Base-by-base conservation (phyloP, 2,329 filamentous ascomycete genomes). In the Alternaria sp. region DNA sequence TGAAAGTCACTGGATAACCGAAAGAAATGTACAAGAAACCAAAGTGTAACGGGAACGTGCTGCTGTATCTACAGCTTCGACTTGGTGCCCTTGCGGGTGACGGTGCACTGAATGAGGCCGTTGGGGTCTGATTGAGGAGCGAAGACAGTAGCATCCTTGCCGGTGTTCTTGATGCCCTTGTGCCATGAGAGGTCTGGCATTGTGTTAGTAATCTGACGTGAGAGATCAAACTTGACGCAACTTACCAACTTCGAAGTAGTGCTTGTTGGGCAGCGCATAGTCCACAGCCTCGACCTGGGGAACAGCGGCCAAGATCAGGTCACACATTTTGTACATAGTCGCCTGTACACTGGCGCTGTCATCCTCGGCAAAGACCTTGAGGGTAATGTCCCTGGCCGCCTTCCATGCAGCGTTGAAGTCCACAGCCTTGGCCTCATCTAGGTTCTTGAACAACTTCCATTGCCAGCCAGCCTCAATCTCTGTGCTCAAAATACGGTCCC, bases 311-410 rank as follows among this genome's bases (percentile, higher is more conserved):
- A 99, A 84, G 68, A 99, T 97, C 78, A 90, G 84, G 79, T 94
- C 91, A 71, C 87, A 89, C 94, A 99, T 99, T 84, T 97, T 96
- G 84, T 97, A 99, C 95, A 99, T 98, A 62, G 94, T 98, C 72
- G 89, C 90, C 82, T 99, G 95, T 24, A 99, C 95, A 72, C 92
- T 96, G 47, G 95, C 92, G 73, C 92, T 96, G 75, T 93, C 85
- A 75, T 99, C 94, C 75, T 90, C 87, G 42, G 95, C 94, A 74
- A 99, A 99, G 0, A 89, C 91, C 82, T 91, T 91, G 78, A 97
- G 85, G n/a, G 94, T 97, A 77, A 96, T 95, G 54, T 85, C 83
- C 62, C 93, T 86, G n/a, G 93, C 93, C 54, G 86, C 85, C 66
- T 89, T 84, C 86, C 90, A 97, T 20, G 94, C 92, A 63, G 84